Base-by-base conservation (phyloP, 208 protist genomes). In the Angomonas ambiguus region DNA sequence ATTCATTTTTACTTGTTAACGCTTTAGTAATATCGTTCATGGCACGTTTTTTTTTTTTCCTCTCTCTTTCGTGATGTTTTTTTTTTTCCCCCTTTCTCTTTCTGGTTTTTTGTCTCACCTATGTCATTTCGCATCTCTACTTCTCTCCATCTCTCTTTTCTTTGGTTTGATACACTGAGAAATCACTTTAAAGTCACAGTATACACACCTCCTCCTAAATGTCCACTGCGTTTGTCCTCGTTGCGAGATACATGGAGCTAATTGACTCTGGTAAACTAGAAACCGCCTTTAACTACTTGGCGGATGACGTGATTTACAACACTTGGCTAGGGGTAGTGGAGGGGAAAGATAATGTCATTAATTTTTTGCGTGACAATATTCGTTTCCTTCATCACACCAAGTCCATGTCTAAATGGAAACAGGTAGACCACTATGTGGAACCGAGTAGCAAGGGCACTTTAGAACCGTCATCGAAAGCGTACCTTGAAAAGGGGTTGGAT, bases 271-370 rank as follows among this genome's bases (percentile, higher is more conserved):
- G 84, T 27, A 67, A 79, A 20, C 45, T 92, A 24, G 84, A 91
- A n/a, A 68, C 71, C 20, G 85, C 84, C 13, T 57, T 82, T 18
- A 62, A 64, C 33, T 94, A 92, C 58, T 63, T 94, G 33, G 75
- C 76, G 18, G 74, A 91, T 10, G 80, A 90, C 45, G 66, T 92
- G 22, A 74, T 94, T 6, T 91, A 89, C 62, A 80, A 87, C 24
- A 85, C 88, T 8, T 94, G 82, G 85, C 72, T 87, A 61, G 88
- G 88, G 30, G 76, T 94, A 3, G 77, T 89, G 6, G 83, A 91
- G 61, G 85, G 88, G 0, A 85, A 78, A 49, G 74, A 85, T 27
- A 88, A 92, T 56, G 88, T 91, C 0, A 62, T 78, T 5, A 84
- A 69, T 2, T 94, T 89, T 76, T 72, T 94, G 62, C 75, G 79